Evolutionary conservation across 495 filamentous ascomycete genomes (phyloP).

Genomic region (Tuber magnatum): DNA sequence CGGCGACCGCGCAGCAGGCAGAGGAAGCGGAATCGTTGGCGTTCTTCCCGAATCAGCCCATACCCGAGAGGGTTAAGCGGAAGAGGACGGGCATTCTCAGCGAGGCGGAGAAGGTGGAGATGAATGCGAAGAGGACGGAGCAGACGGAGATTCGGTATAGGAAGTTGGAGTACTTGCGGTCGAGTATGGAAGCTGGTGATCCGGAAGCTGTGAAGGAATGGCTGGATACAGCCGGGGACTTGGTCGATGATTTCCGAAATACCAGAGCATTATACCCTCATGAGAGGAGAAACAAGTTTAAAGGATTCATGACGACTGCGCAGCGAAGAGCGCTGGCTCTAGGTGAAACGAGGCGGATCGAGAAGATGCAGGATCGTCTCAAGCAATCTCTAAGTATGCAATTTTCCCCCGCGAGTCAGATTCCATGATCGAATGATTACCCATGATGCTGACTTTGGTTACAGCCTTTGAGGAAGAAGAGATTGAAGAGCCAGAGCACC

Average conservation of each 20-base stretch:
- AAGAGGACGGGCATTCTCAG: constrained; percentile 30
- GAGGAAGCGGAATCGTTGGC: constrained; percentile 37
- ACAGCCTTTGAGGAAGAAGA: constrained; percentile 34
- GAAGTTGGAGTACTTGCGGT: constrained; percentile 50
- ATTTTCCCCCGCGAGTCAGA: constrained; percentile 11
- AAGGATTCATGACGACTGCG: constrained; percentile 53
- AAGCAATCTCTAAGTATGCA: constrained; percentile 53
- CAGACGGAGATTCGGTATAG: constrained; percentile 54
- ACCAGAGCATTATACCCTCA: constrained; percentile 70
- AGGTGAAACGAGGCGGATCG: constrained; percentile 54
- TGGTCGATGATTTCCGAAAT: constrained; percentile 72
- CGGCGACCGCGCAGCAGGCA: constrained; percentile 8
- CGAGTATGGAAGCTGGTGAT: constrained; percentile 49
- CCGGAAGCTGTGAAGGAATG: constrained; percentile 54
- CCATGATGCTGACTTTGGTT: constrained; percentile 37
- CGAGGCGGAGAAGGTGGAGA: constrained; percentile 37
- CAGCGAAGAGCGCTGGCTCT: constrained; percentile 47
- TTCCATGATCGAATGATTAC: constrained; percentile 37
- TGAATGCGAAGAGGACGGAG: constrained; percentile 47
- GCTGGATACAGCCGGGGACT: constrained; percentile 64
- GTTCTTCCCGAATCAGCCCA: constrained; percentile 42
- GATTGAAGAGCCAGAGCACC: constrained; percentile 39
- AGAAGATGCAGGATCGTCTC: constrained; percentile 58
- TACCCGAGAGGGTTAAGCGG: constrained; percentile 26
- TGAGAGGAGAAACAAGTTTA: constrained; percentile 61